Evolutionary conservation across 768 basidiomycete genomes (phyloP).

Genomic region (Nevesoporus exiguus): DNA sequence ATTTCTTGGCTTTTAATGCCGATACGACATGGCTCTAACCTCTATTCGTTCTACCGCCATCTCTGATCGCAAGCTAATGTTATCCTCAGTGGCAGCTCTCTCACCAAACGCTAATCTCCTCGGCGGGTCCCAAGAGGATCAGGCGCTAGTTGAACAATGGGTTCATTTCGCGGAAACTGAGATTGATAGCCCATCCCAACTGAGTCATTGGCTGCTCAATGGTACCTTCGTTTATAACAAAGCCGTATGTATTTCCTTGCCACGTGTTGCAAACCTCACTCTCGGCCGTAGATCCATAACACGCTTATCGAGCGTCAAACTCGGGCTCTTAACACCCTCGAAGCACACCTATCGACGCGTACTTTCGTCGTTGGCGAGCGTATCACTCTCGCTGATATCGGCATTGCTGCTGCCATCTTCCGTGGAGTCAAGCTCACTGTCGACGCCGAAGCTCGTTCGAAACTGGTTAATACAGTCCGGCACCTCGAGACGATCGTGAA

Average conservation of each 20-base stretch:
- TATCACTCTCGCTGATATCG: constrained; percentile 89
- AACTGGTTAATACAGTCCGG: constrained; percentile 76
- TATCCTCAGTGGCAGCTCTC: constrained; percentile 61
- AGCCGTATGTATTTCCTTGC: constrained; percentile 48
- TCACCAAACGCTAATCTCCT: constrained; percentile 79
- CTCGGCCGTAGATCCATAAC: constrained; percentile 51
- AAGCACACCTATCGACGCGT: constrained; percentile 67
- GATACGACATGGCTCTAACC: constrained; percentile 33
- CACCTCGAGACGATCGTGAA: constrained; percentile 84
- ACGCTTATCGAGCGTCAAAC: constrained; percentile 48
- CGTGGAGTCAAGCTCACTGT: constrained; percentile 52
- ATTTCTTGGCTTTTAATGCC: constrained; percentile 64
- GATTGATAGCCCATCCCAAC: constrained; percentile 39
- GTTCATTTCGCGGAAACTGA: constrained; percentile 68
- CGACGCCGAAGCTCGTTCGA: constrained; percentile 63
- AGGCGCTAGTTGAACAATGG: constrained; percentile 86
- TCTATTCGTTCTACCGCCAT: neutral
- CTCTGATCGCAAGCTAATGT: constrained; percentile 16
- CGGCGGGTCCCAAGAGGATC: constrained; percentile 59
- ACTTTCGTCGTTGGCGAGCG: constrained; percentile 95
- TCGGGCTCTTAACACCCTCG: constrained; percentile 61
- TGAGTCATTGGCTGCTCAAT: constrained; percentile 41
- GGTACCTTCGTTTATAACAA: constrained; percentile 76
- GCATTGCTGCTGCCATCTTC: constrained; percentile 56
- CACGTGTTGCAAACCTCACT: neutral